These are phyloP conservation scores for Erysimum pusillum DNA, from an alignment of 441 rosid genomes.

Conservation along the genomic window DNA sequence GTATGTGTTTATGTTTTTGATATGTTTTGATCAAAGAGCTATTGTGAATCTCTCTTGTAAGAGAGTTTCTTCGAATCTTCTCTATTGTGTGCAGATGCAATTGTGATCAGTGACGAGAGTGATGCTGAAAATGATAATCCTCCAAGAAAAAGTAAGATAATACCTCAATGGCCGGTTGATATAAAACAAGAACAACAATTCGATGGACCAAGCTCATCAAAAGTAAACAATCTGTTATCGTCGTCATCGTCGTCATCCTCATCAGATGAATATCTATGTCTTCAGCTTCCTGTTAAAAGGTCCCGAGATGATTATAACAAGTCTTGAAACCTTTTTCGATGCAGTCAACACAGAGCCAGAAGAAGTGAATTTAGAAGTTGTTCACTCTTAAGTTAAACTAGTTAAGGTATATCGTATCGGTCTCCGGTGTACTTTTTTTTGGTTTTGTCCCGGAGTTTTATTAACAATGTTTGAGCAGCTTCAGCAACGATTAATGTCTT, in stretches of 20 bases:
- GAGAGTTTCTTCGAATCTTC: neutral
- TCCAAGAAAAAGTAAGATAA: slow-evolving; percentile 2
- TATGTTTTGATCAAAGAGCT: neutral
- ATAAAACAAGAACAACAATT: slow-evolving; percentile 17
- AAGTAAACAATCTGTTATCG: neutral
- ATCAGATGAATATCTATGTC: neutral
- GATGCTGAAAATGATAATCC: slow-evolving; percentile 15
- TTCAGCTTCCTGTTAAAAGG: slow-evolving; percentile 1
- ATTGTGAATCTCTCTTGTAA: neutral
- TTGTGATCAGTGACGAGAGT: slow-evolving; percentile 35
- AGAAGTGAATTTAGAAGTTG: slow-evolving; percentile 8
- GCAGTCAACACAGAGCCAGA: neutral
- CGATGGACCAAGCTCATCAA: slow-evolving; percentile 9
- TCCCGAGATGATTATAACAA: slow-evolving; percentile 4
- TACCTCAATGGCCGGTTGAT: neutral
- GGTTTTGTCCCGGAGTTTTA: slow-evolving; percentile 8
- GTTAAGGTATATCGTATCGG: neutral
- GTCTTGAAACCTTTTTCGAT: slow-evolving; percentile 21
- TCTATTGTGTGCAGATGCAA: slow-evolving; percentile 31
- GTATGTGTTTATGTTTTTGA: neutral
- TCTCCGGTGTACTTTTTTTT: slow-evolving; percentile 2
- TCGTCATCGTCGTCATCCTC: slow-evolving; percentile 3
- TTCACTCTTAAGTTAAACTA: slow-evolving; percentile 17
- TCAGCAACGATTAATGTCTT: neutral
- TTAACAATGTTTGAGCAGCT: neutral